Conservation (phyloP, 2,329 filamentous ascomycete genomes). For the Botrytis cinerea region DNA sequence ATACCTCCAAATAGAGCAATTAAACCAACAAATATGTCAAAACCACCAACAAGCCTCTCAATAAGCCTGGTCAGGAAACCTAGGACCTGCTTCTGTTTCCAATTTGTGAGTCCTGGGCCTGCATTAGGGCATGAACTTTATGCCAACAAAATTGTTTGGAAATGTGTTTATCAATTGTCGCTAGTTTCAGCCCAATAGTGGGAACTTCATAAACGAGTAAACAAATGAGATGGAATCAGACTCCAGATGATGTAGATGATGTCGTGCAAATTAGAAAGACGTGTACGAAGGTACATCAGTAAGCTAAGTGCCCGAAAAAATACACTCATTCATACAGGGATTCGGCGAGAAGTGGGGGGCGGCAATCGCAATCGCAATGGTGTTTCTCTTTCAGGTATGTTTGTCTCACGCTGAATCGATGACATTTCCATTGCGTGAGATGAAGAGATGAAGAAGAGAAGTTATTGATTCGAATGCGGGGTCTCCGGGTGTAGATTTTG, state of each 20-base stretch:
- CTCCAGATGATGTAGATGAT: background rate
- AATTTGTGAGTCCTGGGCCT: background rate
- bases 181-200: background rate
- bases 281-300: background rate
- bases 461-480: background rate
- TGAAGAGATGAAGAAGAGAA: background rate
- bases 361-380: background rate
- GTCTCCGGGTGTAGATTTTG: background rate
- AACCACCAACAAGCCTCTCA: background rate
- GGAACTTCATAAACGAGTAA: background rate
- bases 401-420: background rate
- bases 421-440: background rate
- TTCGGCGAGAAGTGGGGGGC: constrained; percentile 6
- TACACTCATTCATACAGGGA: background rate
- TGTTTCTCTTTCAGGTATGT: background rate
- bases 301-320: background rate
- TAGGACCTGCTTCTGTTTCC: background rate
- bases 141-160: background rate
- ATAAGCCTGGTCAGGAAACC: background rate
- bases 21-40: background rate
- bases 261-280: background rate
- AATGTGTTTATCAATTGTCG: background rate
- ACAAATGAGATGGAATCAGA: background rate
- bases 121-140: background rate
- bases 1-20: background rate